Evolutionary conservation across 768 basidiomycete genomes (phyloP), one percentile per base, ranked within the genome.

Genomic region (Pseudohyphozyma bogoriensis): DNA sequence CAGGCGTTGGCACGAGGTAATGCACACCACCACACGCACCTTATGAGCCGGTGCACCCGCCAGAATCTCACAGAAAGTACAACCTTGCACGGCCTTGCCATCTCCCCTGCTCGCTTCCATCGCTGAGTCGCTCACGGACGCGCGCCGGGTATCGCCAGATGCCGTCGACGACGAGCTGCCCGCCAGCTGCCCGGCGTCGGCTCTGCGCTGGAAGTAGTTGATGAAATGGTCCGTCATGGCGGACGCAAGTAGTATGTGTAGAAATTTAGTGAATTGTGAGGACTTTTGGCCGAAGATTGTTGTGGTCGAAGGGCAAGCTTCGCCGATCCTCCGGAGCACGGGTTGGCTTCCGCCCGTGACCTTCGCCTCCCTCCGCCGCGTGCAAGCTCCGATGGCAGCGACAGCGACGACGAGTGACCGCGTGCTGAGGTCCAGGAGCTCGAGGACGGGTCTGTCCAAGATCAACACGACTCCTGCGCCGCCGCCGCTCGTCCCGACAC

Each of bases 201-300:
- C 57, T 32, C 58, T 49, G 1, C n/a, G 29, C 4, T 18, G 22
- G 24, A 63, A 63, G 47, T 51, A 37, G n/a, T 58, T 39, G n/a
- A 63, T 45, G 26, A 55, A 18, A 39, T 63, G 62, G 2, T 52
- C 55, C 3, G 62, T 63, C 62, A 63, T 63, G 31, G 4, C 18
- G 28, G 8, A 22, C 9, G 33, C n/a, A 24, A 28, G 24, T 22
- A n/a, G n/a, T n/a, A n/a, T n/a, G n/a, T n/a, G n/a, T n/a, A n/a
- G n/a, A n/a, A n/a, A n/a, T n/a, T n/a, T n/a, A n/a, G n/a, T n/a
- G n/a, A n/a, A n/a, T n/a, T n/a, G n/a, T n/a, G n/a, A n/a, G n/a
- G 7, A 16, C 7, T 33, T 13, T 26, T 16, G 35, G 9, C 35
- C 42, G 42, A 44, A 44, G 42, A 20, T 44, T 20, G 22, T 22